Evolutionary conservation across 495 filamentous ascomycete genomes (phyloP).

Genomic region (Darksidea phi): DNA sequence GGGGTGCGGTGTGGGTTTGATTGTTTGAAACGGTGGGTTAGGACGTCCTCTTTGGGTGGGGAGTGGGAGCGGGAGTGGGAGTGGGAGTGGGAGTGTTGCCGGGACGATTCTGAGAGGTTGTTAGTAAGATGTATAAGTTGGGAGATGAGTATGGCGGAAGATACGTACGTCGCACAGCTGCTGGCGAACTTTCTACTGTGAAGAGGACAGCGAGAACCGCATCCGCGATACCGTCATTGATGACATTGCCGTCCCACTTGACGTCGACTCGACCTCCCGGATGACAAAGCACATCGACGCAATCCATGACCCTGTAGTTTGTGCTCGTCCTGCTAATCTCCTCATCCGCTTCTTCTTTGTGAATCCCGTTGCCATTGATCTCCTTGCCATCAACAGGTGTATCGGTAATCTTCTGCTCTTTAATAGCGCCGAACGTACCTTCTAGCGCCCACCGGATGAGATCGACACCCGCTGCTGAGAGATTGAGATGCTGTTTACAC

Average conservation of each 20-base stretch:
- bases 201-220: slow-evolving; percentile 89
- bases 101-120: slow-evolving; percentile 52
- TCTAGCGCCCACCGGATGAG: slow-evolving; percentile 92
- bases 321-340: slow-evolving; percentile 54
- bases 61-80: slow-evolving; percentile 12
- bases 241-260: slow-evolving; percentile 96
- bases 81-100: slow-evolving; percentile 57
- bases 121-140: slow-evolving; percentile 2
- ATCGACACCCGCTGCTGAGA: slow-evolving; percentile 84
- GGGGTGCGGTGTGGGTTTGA: slow-evolving; percentile 62
- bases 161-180: slow-evolving; percentile 83
- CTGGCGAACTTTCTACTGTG: slow-evolving; percentile 85
- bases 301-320: slow-evolving; percentile 85
- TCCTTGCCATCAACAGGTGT: slow-evolving; percentile 47
- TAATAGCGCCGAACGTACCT: slow-evolving; percentile 84
- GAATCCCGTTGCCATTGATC: slow-evolving; percentile 49
- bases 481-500: slow-evolving; percentile 82
- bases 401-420: slow-evolving; percentile 56
- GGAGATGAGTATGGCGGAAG: not conserved
- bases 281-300: slow-evolving; percentile 70
- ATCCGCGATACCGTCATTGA: slow-evolving; percentile 96
- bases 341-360: slow-evolving; percentile 57
- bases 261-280: slow-evolving; percentile 76
- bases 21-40: slow-evolving; percentile 38
- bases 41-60: slow-evolving; percentile 1